Evolutionary conservation across 179 eudicot genomes (phyloP).

Genomic region (Heliamphora pulchella): DNA sequence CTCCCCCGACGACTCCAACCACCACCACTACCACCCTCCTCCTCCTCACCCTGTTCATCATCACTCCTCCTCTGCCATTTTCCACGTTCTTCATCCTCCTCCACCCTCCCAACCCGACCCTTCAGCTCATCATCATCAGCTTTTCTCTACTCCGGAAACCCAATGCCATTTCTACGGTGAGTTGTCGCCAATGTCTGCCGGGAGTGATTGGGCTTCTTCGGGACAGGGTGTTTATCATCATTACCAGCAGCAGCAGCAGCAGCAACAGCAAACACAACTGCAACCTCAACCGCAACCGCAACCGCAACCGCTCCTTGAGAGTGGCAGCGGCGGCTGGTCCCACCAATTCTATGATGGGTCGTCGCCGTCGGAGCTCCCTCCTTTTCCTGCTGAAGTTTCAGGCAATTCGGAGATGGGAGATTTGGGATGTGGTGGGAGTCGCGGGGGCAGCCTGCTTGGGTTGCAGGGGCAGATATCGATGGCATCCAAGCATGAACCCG

Average conservation of each 20-base stretch:
- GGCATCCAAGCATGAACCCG: no score
- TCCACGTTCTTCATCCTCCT: background rate
- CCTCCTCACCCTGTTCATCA: background rate
- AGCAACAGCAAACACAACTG: background rate
- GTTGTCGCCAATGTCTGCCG: background rate
- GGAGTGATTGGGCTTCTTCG: background rate
- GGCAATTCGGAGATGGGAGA: background rate
- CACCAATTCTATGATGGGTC: conserved; percentile 3
- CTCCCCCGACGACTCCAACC: conserved; percentile 32
- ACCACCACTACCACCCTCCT: background rate
- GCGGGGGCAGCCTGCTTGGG: background rate
- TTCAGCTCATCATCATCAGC: no score
- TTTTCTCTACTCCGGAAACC: background rate
- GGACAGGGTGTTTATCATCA: background rate
- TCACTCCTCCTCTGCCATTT: background rate
- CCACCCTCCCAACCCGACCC: background rate
- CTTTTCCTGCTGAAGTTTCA: background rate
- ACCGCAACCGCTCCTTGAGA: no score
- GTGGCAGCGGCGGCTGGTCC: background rate
- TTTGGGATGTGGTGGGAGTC: background rate
- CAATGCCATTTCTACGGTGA: background rate
- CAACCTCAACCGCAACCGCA: background rate
- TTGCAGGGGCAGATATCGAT: background rate
- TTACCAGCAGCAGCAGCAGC: background rate
- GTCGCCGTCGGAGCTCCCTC: conserved; percentile 4